These are phyloP conservation scores for Phytophthora pisi DNA, from an alignment of 352 stramenopile genomes.

Conservation along the genomic window DNA sequence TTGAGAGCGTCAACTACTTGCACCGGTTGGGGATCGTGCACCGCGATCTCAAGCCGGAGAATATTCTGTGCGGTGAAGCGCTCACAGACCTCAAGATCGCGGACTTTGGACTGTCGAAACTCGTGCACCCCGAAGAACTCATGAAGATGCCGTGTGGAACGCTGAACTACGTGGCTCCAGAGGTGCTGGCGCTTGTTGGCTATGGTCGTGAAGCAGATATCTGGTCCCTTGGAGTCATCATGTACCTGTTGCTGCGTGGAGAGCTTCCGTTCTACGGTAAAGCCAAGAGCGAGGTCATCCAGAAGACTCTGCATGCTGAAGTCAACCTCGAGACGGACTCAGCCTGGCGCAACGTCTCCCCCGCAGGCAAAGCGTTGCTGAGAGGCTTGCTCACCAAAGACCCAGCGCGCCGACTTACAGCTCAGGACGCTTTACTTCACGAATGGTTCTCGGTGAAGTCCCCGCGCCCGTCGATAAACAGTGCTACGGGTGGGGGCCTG, in stretches of 20 bases:
- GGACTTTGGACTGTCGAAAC: conserved; percentile 94
- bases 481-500: background rate
- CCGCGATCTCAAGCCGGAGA: conserved; percentile 89
- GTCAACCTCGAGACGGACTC: conserved; percentile 79
- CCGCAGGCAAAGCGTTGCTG: conserved; percentile 66
- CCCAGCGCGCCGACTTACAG: conserved; percentile 76
- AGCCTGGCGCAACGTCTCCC: conserved; percentile 63
- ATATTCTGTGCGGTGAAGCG: conserved; percentile 89
- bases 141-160: conserved; percentile 95
- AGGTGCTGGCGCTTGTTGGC: conserved; percentile 88
- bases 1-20: conserved; percentile 92
- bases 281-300: conserved; percentile 92
- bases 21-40: conserved; percentile 92
- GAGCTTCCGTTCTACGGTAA: conserved; percentile 93
- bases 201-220: conserved; percentile 93
- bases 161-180: conserved; percentile 93
- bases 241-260: conserved; percentile 91
- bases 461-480: conserved; percentile 32
- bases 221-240: conserved; percentile 93
- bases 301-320: conserved; percentile 89
- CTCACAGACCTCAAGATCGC: conserved; percentile 91
- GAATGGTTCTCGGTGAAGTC: conserved; percentile 73
- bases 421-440: conserved; percentile 78
- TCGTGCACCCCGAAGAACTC: conserved; percentile 91
- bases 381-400: conserved; percentile 88